Conservation (phyloP, 352 stramenopile genomes). For the Phytopythium oedochilum region DNA sequence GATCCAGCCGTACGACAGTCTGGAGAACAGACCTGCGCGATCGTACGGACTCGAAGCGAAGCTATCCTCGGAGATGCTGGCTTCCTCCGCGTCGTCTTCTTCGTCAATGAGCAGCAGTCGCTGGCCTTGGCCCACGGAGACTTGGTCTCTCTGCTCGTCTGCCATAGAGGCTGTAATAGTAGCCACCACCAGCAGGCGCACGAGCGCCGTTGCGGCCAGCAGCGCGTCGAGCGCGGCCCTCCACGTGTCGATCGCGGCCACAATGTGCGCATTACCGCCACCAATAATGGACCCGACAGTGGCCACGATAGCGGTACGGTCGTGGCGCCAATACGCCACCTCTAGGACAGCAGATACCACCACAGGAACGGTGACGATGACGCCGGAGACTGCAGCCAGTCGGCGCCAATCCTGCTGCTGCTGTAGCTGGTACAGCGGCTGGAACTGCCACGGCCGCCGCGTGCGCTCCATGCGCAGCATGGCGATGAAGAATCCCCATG, state of each 20-base stretch:
- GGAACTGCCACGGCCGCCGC: background rate
- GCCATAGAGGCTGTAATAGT: background rate
- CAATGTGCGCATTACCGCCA: background rate
- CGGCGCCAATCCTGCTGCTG: background rate
- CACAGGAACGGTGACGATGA: background rate
- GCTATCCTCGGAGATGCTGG: background rate
- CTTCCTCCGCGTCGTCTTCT: background rate
- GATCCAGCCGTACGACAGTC: conserved; percentile 67
- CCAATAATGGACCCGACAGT: background rate
- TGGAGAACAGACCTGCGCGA: conserved; percentile 41
- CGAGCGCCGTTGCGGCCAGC: background rate
- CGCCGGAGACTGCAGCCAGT: background rate
- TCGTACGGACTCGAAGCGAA: conserved; percentile 37
- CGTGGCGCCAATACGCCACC: background rate
- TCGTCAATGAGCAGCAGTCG: conserved; percentile 2
- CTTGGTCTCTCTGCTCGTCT: background rate
- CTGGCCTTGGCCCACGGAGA: background rate
- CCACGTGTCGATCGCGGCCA: background rate
- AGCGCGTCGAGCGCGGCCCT: background rate
- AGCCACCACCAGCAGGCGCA: background rate
- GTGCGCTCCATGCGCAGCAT: conserved; percentile 3
- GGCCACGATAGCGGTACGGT: background rate
- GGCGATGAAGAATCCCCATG: conserved; percentile 4
- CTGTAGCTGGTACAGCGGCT: background rate
- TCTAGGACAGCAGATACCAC: background rate